Base-by-base conservation (phyloP, 495 filamentous ascomycete species). In the Friedmanniomyces simplex region DNA sequence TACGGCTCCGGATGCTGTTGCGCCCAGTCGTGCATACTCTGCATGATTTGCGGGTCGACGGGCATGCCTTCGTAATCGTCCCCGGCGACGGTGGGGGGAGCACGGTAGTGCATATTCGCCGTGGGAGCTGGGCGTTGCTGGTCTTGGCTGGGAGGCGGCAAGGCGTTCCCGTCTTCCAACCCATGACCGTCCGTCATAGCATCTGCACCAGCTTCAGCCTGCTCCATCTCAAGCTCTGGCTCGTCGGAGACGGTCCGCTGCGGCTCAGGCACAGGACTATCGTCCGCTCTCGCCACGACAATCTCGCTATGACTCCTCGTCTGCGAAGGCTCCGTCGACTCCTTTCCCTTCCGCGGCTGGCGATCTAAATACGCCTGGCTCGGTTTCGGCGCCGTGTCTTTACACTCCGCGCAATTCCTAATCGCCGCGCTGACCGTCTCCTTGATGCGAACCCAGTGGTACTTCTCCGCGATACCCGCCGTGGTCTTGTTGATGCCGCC, bases 361-460 rank as follows among this genome's bases (percentile, higher is more conserved):
- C 25, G 8, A 14, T 24, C 37, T 4, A 34, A 20, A 18, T 34
- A 57, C 0, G 59, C 22, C 20, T 45, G 59, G 1, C 32, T 11
- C 0, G 48, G 49, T 34, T 61, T 61, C 25, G 57, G 58, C 7
- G 56, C 50, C 5, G 43, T 21, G 14, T 63, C 60, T 26, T 63
- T 63, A 45, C 91, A 98, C 66, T 95, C 82, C 1, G 82, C 71
- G 70, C 93, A 98, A 58, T 93, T 89, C 58, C 85, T 85, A 73
- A 98, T 96, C 66, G 96, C 91, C 61, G 88, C 81, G 67, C 86
- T 91, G 55, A 96, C 93, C 0, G 91, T 97, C 69, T 96, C 91
- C 69, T 97, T 98, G 73, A 98, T 97, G 32, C 93, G 80, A n/a
- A 94, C 91, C 93, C 93, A 98, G 68, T 96, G 93, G 65, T 88